Percentiles rank a stretch among this genome's conserved stretches.
phyloP scores from a whole-genome alignment of 352 stramenopile species.

The Pythium graminicola region DNA sequence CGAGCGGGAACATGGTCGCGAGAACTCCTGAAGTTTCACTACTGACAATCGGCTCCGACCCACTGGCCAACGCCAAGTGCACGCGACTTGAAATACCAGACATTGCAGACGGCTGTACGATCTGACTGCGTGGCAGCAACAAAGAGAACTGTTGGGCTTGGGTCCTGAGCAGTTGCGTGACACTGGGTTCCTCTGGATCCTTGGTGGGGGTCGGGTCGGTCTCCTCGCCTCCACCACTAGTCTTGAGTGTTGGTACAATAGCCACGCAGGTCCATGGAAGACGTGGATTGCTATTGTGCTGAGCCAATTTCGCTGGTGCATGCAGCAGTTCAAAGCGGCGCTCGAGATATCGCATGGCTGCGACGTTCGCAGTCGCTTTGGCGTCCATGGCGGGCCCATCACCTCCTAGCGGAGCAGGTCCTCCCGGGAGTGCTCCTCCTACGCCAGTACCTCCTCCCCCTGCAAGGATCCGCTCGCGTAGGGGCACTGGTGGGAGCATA shows the following conservation, averaged over 20 bases:
- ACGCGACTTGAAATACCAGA: constrained; percentile 38
- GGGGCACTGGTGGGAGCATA: constrained; percentile 27
- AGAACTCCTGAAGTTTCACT: constrained; percentile 21
- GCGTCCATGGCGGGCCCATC: neutral
- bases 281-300: constrained; percentile 31
- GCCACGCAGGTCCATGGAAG: constrained; percentile 58
- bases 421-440: neutral
- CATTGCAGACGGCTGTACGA: constrained; percentile 26
- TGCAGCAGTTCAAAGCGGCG: constrained; percentile 62
- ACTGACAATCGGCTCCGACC: constrained; percentile 8
- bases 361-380: constrained; percentile 14
- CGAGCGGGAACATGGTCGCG: constrained; percentile 32
- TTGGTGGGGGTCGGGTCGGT: neutral
- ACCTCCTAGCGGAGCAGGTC: neutral
- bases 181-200: constrained; percentile 15
- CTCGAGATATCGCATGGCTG: constrained; percentile 42
- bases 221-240: neutral
- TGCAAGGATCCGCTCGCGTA: constrained; percentile 22
- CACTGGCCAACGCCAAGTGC: constrained; percentile 32
- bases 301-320: constrained; percentile 17
- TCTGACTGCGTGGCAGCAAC: constrained; percentile 48
- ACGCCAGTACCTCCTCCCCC: constrained; percentile 18
- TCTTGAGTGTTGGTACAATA: constrained; percentile 34
- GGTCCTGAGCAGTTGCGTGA: constrained; percentile 12
- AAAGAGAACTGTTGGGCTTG: constrained; percentile 42